phyloP scores from a whole-genome alignment of 176 grass and related monocot genomes.

The Avena insularis region DNA sequence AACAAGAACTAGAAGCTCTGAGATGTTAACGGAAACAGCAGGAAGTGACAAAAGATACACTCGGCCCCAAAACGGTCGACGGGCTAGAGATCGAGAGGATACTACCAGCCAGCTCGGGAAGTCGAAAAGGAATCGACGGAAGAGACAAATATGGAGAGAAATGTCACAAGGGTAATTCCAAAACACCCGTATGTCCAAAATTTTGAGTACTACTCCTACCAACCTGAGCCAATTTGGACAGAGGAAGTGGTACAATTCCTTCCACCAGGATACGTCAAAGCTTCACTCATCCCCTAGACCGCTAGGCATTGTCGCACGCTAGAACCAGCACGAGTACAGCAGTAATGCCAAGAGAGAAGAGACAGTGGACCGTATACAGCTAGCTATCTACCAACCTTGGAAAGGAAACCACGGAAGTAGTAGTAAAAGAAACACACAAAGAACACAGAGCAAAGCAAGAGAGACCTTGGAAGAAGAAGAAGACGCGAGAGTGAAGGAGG shows the following conservation, averaged over 20 bases:
- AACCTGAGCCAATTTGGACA: constrained; percentile 1
- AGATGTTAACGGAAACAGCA: constrained; percentile 30
- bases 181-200: constrained; percentile 11
- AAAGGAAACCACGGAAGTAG: constrained; percentile 6
- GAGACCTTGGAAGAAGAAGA: constrained; percentile 29
- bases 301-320: background rate
- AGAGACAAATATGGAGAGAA: constrained; percentile 37
- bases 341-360: background rate
- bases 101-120: background rate
- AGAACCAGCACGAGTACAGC: constrained; percentile 37
- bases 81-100: constrained; percentile 30
- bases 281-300: constrained; percentile 25
- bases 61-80: background rate
- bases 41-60: constrained; percentile 46
- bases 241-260: constrained; percentile 37
- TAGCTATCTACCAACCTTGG: constrained; percentile 21
- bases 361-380: constrained; percentile 25
- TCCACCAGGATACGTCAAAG: constrained; percentile 45
- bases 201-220: constrained; percentile 2
- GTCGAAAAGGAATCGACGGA: constrained; percentile 12
- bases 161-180: constrained; percentile 31
- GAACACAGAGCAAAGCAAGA: background rate
- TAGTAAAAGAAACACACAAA: background rate
- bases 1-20: constrained; percentile 18
- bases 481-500: background rate